Conservation (phyloP, 768 basidiomycete genomes). For the Boletus sp. region DNA sequence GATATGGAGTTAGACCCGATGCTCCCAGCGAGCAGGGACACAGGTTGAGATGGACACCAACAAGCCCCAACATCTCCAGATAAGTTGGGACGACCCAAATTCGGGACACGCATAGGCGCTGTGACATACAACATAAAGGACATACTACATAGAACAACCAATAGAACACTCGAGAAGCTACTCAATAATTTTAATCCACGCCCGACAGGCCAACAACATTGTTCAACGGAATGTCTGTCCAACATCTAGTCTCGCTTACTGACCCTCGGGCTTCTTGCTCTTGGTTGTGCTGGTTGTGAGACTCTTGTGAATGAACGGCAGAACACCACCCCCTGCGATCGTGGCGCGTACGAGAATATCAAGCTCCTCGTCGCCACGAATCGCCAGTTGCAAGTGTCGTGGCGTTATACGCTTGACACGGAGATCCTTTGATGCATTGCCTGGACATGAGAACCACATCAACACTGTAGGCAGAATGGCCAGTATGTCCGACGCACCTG, state of each 20-base stretch:
- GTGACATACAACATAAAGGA: constrained; percentile 10
- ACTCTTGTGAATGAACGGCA: constrained; percentile 87
- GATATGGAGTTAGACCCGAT: too few relatives aligned
- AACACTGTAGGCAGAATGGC: background rate
- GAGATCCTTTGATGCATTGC: constrained; percentile 97
- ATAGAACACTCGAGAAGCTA: constrained; percentile 4
- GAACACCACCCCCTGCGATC: constrained; percentile 85
- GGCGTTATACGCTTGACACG: constrained; percentile 96
- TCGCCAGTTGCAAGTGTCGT: constrained; percentile 92
- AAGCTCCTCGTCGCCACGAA: constrained; percentile 97
- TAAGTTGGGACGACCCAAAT: background rate
- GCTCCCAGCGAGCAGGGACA: too few relatives aligned
- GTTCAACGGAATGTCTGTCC: constrained; percentile 1
- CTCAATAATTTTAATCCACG: constrained; percentile 18
- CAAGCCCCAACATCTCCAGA: background rate
- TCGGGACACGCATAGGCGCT: background rate
- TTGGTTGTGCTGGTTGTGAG: constrained; percentile 54
- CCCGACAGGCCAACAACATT: background rate
- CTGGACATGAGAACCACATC: constrained; percentile 35
- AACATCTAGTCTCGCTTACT: constrained; percentile 10
- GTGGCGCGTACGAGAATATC: constrained; percentile 92
- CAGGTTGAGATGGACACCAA: background rate
- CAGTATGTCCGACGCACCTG: constrained; percentile 52
- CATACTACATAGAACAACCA: constrained; percentile 9
- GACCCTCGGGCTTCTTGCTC: constrained; percentile 42